These are phyloP conservation scores for Houttuynia cordata DNA, from an alignment of 164 flowering plant species.

Conservation along the genomic window DNA sequence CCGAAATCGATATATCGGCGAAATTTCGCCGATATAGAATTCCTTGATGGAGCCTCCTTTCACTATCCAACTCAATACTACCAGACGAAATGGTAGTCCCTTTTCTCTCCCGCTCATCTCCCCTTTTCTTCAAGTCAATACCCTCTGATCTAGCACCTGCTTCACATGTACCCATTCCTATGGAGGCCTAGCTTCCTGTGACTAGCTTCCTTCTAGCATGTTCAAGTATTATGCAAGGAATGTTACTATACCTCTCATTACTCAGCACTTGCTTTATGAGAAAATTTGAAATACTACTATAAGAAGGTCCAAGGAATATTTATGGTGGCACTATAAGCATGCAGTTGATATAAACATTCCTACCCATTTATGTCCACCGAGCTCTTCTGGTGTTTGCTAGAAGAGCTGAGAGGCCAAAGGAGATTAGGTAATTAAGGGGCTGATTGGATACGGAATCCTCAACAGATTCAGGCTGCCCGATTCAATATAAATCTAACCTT, in stretches of 20 bases:
- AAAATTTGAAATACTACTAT: no score
- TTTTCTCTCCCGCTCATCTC: background rate
- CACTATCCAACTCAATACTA: background rate
- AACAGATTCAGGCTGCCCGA: no score
- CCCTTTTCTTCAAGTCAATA: no score
- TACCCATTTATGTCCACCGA: background rate
- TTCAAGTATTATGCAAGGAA: background rate
- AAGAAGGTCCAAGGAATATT: background rate
- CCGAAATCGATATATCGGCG: no score
- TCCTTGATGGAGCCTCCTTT: no score
- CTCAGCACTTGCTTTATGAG: no score
- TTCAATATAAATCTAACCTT: no score
- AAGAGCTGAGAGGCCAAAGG: slow-evolving; percentile 1
- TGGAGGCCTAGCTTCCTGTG: background rate
- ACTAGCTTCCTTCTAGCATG: background rate
- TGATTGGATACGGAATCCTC: no score
- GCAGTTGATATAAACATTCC: background rate
- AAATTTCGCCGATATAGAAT: no score
- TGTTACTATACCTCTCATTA: background rate
- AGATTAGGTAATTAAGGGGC: background rate
- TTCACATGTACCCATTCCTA: background rate
- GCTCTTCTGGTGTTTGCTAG: background rate
- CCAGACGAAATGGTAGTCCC: background rate
- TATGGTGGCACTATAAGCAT: background rate
- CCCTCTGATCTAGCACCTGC: no score